Evolutionary conservation across 345 rosid species (phyloP).

Genomic region (Eucalyptus cloeziana): DNA sequence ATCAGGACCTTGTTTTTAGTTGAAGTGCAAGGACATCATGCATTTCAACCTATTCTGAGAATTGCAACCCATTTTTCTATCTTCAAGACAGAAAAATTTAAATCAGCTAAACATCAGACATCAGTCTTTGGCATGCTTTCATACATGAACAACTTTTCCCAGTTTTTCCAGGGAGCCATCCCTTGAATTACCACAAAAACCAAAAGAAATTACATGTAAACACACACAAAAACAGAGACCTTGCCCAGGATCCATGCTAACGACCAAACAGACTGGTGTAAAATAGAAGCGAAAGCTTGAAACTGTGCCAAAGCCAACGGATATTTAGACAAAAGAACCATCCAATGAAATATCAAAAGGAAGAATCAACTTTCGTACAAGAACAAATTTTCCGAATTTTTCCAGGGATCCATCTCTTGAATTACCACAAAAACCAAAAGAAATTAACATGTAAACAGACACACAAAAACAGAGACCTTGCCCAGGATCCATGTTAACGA

Average conservation of each 20-base stretch:
- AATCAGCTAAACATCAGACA: not conserved
- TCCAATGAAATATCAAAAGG: not conserved
- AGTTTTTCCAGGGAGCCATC: not conserved
- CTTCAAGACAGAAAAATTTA: not conserved
- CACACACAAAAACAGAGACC: not conserved
- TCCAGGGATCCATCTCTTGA: not conserved
- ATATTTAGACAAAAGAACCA: not conserved
- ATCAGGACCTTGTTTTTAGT: not conserved
- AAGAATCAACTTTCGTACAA: not conserved
- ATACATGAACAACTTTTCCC: not conserved
- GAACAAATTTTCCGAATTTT: not conserved
- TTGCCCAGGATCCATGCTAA: not conserved
- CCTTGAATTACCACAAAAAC: not conserved
- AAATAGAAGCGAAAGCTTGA: not conserved
- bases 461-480: not conserved
- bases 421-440: not conserved
- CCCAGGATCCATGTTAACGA: not conserved
- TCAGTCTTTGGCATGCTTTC: not conserved
- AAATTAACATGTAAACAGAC: too few species aligned
- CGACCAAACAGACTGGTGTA: not conserved
- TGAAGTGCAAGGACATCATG: not conserved
- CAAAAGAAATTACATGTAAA: not conserved
- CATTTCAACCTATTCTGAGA: not conserved
- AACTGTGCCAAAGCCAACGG: not conserved
- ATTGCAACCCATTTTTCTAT: not conserved